These are phyloP conservation scores for Clitopilus passeckerianus DNA, from an alignment of 768 basidiomycete species.

Conservation along the genomic window DNA sequence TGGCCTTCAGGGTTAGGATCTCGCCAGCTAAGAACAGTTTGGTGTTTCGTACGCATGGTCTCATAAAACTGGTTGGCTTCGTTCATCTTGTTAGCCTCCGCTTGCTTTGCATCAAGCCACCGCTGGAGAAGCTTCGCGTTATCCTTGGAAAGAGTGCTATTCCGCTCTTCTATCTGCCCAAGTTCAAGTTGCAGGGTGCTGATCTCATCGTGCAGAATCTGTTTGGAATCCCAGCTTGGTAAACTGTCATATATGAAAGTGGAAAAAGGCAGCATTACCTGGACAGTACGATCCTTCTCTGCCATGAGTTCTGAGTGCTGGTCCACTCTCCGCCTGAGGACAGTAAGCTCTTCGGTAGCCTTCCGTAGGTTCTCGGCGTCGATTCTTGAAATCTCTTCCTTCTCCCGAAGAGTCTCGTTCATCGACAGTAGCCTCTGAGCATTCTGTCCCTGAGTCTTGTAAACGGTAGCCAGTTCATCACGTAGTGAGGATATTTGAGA, in stretches of 20 bases:
- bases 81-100: constrained; percentile 93
- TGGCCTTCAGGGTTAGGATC: constrained; percentile 31
- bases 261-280: constrained; percentile 47
- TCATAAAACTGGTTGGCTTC: constrained; percentile 89
- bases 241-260: not conserved
- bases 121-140: constrained; percentile 94
- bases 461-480: constrained; percentile 89
- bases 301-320: constrained; percentile 82
- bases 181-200: constrained; percentile 89
- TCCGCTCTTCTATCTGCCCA: constrained; percentile 83
- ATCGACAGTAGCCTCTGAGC: constrained; percentile 89
- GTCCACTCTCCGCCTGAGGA: constrained; percentile 70
- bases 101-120: constrained; percentile 94
- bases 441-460: constrained; percentile 95
- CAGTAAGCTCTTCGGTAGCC: constrained; percentile 67
- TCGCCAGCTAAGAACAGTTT: constrained; percentile 56
- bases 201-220: constrained; percentile 96
- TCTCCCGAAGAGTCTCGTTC: constrained; percentile 92
- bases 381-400: constrained; percentile 81
- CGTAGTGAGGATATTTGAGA: constrained; percentile 89
- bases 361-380: constrained; percentile 79
- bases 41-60: constrained; percentile 73
- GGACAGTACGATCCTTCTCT: constrained; percentile 85
- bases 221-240: constrained; percentile 7
- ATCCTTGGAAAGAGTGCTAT: constrained; percentile 81